These are phyloP conservation scores for Pichia exigua DNA, from an alignment of 805 yeast genomes.

Conservation along the genomic window DNA sequence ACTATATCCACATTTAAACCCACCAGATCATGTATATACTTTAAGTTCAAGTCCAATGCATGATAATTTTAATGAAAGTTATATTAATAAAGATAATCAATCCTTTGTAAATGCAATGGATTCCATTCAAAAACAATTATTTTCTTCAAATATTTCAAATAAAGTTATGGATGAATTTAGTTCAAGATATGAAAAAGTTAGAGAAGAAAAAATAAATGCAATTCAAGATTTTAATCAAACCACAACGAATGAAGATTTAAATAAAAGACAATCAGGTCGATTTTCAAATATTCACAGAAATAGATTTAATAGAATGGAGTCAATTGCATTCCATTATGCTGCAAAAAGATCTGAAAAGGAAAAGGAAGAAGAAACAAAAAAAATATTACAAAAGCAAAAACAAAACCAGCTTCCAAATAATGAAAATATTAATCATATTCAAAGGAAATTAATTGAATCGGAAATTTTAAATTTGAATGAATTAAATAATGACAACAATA, in stretches of 20 bases:
- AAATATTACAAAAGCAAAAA: background rate
- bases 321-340: slow-evolving; percentile 41
- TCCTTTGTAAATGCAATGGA: slow-evolving; percentile 26
- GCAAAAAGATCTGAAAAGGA: slow-evolving; percentile 24
- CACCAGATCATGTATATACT: slow-evolving; percentile 6
- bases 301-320: slow-evolving; percentile 43
- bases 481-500: background rate
- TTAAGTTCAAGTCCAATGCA: slow-evolving; percentile 7
- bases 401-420: background rate
- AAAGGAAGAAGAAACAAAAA: background rate
- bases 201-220: slow-evolving; percentile 21
- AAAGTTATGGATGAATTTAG: slow-evolving; percentile 40
- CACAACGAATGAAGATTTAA: slow-evolving; percentile 18
- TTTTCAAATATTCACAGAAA: slow-evolving; percentile 39
- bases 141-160: slow-evolving; percentile 38
- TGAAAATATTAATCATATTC: background rate
- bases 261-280: slow-evolving; percentile 28
- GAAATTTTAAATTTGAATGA: background rate
- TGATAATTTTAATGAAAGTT: slow-evolving; percentile 20
- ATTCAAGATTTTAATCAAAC: slow-evolving; percentile 20
- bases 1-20: slow-evolving; percentile 21
- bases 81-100: slow-evolving; percentile 24
- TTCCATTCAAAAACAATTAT: slow-evolving; percentile 36
- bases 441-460: slow-evolving; percentile 1
- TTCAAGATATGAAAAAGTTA: slow-evolving; percentile 33